phyloP scores from a whole-genome alignment of 805 yeast genomes.

The Candida railenensis region DNA sequence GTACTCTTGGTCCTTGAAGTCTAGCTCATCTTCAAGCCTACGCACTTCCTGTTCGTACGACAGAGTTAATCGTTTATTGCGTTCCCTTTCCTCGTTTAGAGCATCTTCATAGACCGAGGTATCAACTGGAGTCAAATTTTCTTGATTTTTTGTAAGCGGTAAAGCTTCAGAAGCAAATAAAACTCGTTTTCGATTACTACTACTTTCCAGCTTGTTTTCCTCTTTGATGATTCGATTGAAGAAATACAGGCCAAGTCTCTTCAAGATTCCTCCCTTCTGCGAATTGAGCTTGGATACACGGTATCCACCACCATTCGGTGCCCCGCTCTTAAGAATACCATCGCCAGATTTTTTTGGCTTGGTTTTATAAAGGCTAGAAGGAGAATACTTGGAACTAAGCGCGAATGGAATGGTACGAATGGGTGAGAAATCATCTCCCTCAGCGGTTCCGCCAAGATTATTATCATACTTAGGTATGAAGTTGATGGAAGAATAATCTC shows the following conservation, averaged over 20 bases:
- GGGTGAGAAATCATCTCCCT: constrained; percentile 1
- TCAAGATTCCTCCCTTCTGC: background rate
- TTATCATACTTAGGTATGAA: too few species aligned
- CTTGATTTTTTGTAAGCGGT: background rate
- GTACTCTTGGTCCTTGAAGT: constrained; percentile 2
- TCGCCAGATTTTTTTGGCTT: background rate
- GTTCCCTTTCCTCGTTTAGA: constrained; percentile 1
- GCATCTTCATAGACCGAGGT: background rate
- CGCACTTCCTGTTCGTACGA: constrained; percentile 4
- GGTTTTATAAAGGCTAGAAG: background rate
- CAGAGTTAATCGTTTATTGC: constrained; percentile 1
- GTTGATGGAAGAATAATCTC: background rate
- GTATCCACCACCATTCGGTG: background rate
- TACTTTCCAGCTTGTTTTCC: background rate
- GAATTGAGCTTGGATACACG: background rate
- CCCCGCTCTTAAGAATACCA: background rate
- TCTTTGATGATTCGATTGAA: background rate
- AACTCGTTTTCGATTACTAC: background rate
- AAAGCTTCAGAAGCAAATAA: background rate
- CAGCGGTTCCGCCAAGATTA: too few species aligned
- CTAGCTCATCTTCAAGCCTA: constrained; percentile 5
- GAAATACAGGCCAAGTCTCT: constrained; percentile 1
- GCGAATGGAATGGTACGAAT: constrained; percentile 2
- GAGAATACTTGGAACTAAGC: constrained; percentile 12
- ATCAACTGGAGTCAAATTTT: background rate